A percentile compares a stretch with the other conserved stretches of the same genome.
Conservation (phyloP, 1,284 basidiomycete species). For the Trametes hirsuta region DNA sequence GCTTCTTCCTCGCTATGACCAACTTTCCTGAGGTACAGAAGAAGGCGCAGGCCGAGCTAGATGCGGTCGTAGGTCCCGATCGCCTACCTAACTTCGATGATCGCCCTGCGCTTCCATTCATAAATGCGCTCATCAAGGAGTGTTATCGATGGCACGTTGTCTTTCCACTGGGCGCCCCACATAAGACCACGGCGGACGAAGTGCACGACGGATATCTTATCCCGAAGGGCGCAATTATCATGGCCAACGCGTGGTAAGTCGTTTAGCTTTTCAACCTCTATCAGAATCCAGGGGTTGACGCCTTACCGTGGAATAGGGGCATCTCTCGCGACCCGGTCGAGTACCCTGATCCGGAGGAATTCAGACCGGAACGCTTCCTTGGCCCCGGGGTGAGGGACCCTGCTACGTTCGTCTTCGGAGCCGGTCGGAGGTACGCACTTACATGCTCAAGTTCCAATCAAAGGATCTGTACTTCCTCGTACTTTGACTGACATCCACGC, state of each 20-base stretch:
- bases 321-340: slow-evolving; percentile 17
- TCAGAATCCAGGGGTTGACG: no score
- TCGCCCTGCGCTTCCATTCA: slow-evolving; percentile 28
- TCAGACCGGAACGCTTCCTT: slow-evolving; percentile 22
- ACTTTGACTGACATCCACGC: no score
- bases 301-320: slow-evolving; percentile 6
- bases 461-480: no score
- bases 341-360: slow-evolving; percentile 21
- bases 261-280: no score
- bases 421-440: slow-evolving; percentile 13
- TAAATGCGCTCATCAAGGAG: slow-evolving; percentile 34
- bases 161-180: slow-evolving; percentile 14
- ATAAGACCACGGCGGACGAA: slow-evolving; percentile 17
- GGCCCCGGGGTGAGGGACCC: slow-evolving; percentile 15
- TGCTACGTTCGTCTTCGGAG: slow-evolving; percentile 14
- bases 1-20: slow-evolving; percentile 28
- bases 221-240: slow-evolving; percentile 17
- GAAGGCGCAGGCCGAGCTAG: slow-evolving; percentile 32
- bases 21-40: slow-evolving; percentile 29
- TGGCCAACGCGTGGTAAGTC: slow-evolving; percentile 20
- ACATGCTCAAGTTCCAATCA: no score
- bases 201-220: slow-evolving; percentile 16
- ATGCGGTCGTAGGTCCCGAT: slow-evolving; percentile 24
- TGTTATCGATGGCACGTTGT: slow-evolving; percentile 28
- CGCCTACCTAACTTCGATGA: slow-evolving; percentile 31